Evolutionary conservation across 2,329 filamentous ascomycete genomes (phyloP).

Genomic region (Fusarium miscanthi): DNA sequence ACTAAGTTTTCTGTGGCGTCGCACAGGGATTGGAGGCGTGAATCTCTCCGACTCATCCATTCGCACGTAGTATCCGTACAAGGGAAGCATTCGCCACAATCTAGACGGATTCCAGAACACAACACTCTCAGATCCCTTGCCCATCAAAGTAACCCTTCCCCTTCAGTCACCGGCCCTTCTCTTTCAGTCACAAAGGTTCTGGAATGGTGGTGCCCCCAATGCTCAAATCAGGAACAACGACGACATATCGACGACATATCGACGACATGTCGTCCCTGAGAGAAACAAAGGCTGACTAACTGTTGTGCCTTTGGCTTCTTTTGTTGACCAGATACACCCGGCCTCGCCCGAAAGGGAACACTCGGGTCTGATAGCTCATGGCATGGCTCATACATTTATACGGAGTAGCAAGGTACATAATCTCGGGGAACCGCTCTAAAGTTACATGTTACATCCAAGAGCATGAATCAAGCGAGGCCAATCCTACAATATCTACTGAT

Average conservation of each 20-base stretch:
- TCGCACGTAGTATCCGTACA: slow-evolving; percentile 7
- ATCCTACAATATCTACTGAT: slow-evolving; percentile 18
- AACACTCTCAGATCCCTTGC: slow-evolving; percentile 28
- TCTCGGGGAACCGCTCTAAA: slow-evolving; percentile 21
- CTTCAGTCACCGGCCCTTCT: slow-evolving; percentile 21
- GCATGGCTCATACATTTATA: slow-evolving; percentile 6
- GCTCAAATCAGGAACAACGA: slow-evolving; percentile 22
- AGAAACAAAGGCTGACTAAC: background rate
- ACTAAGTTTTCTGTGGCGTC: slow-evolving; percentile 24
- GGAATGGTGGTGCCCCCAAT: slow-evolving; percentile 37
- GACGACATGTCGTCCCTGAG: slow-evolving; percentile 5
- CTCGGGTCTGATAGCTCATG: slow-evolving; percentile 21
- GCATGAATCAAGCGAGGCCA: slow-evolving; percentile 30
- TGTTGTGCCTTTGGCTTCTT: slow-evolving; percentile 19
- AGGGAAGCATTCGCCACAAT: slow-evolving; percentile 38
- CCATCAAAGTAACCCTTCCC: slow-evolving; percentile 12
- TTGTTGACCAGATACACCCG: slow-evolving; percentile 34
- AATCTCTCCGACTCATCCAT: slow-evolving; percentile 30
- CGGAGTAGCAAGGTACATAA: slow-evolving; percentile 21
- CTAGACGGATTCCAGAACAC: slow-evolving; percentile 38
- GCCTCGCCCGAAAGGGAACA: slow-evolving; percentile 32
- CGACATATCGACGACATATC: background rate
- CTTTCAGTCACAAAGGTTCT: slow-evolving; percentile 2
- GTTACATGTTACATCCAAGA: slow-evolving; percentile 25
- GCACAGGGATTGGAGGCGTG: slow-evolving; percentile 14